These are phyloP conservation scores for Aspergillus thermomutatus DNA, from an alignment of 2,329 filamentous ascomycete genomes.

Conservation along the genomic window DNA sequence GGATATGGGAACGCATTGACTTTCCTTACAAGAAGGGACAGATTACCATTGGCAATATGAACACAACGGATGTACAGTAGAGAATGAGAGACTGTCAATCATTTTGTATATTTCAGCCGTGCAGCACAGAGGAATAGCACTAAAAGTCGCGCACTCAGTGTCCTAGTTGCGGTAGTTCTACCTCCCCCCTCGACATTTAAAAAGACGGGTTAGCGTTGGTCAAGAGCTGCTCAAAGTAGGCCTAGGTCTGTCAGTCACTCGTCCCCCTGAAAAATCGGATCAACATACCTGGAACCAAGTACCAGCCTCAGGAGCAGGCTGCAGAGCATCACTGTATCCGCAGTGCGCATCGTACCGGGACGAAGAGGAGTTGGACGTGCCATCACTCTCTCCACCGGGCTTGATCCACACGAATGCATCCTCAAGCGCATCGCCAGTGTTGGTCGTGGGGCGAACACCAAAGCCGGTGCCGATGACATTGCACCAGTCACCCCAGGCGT, in stretches of 20 bases:
- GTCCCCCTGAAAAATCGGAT: constrained; percentile 19
- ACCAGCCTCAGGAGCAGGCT: constrained; percentile 68
- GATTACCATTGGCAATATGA: not conserved
- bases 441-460: constrained; percentile 56
- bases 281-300: constrained; percentile 59
- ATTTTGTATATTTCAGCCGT: not conserved
- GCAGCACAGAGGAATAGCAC: not conserved
- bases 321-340: constrained; percentile 51
- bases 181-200: not conserved
- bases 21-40: too few species aligned
- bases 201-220: constrained; percentile 28
- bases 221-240: constrained; percentile 29
- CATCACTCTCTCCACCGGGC: constrained; percentile 58
- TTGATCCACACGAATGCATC: constrained; percentile 72
- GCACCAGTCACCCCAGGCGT: constrained; percentile 65
- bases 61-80: not conserved
- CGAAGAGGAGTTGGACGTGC: constrained; percentile 49
- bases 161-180: not conserved
- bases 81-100: not conserved
- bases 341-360: constrained; percentile 55
- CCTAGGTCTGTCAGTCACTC: constrained; percentile 11
- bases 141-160: not conserved
- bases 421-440: constrained; percentile 57
- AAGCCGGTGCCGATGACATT: constrained; percentile 63
- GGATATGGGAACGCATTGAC: too few species aligned